Evolutionary conservation across 1,284 basidiomycete species (phyloP), one percentile per base, ranked within the genome.

Genomic region (Tilletia caries): DNA sequence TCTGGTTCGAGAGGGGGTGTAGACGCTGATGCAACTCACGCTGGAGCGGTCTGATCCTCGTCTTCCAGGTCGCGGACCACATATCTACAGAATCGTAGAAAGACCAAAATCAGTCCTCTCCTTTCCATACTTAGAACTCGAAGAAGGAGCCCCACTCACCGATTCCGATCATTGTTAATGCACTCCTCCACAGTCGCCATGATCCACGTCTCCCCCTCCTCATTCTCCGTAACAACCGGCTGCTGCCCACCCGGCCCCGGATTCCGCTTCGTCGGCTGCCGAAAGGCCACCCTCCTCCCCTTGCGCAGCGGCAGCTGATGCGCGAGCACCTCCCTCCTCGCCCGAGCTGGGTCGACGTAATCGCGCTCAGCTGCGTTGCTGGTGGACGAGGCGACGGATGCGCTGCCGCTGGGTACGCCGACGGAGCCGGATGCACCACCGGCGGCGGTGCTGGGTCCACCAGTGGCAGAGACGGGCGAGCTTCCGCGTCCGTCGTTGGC

Each of bases 121-220:
- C 12, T 18, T 29, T 64, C 20, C 58, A 20, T 33, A 43, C 20
- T 34, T 34, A 27, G 44, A 15, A 20, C 44, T 6, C 29, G 52
- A 50, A 50, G 48, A 50, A 50, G 10, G 43, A 20, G 10, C 20
- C 20, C 41, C 46, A 70, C 65, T 44, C 48, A 76, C 33, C 75
- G 73, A 27, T 73, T 74, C 18, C 71, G 52, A 50, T 79, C 77
- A 43, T 75, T 76, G 60, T 76, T 72, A 46, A 79, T 76, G 68
- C 73, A 73, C n/a, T 71, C 69, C n/a, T 71, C 70, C 12, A 79
- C 71, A 2, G 72, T 72, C 6, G 77, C 77, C 69, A 79, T 58
- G 66, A 79, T 79, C 77, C 77, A 79, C 5, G 75, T 76, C 43
- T 79, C 77, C 15, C 73, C 75, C 0, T 76, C 76, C 20, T 78